Conservation (phyloP, 768 basidiomycete species). For the Leccinum longicurvipes region DNA sequence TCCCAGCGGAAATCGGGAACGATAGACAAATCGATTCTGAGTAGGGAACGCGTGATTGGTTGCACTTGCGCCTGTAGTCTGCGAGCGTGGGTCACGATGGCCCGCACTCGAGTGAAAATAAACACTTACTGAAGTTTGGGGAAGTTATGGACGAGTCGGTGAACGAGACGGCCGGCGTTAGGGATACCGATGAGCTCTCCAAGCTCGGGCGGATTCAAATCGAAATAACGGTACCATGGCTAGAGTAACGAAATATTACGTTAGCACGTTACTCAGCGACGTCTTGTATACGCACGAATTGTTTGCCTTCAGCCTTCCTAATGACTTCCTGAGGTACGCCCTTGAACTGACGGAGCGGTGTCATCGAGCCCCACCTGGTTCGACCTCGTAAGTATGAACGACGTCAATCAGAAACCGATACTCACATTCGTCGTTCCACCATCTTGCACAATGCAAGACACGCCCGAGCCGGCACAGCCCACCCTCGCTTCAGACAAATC, state of each 20-base stretch:
- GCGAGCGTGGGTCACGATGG: neutral
- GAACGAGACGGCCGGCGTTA: conserved; percentile 88
- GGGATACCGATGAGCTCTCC: conserved; percentile 94
- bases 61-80: conserved; percentile 94
- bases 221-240: conserved; percentile 98
- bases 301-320: conserved; percentile 92
- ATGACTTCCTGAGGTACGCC: conserved; percentile 83
- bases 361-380: conserved; percentile 94
- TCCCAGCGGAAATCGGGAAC: conserved; percentile 99
- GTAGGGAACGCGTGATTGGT: conserved; percentile 89
- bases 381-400: neutral
- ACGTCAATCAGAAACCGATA: neutral
- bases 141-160: conserved; percentile 93
- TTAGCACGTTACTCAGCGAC: neutral
- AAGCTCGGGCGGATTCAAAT: conserved; percentile 86
- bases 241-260: conserved; percentile 22
- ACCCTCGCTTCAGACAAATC: conserved; percentile 96
- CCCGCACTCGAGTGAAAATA: neutral
- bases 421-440: conserved; percentile 83
- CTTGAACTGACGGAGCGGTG: conserved; percentile 93
- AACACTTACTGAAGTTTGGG: conserved; percentile 80
- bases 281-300: conserved; percentile 65
- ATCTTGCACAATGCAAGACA: conserved; percentile 95
- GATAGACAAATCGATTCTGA: conserved; percentile 91
- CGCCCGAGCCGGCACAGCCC: conserved; percentile 90